phyloP scores from a whole-genome alignment of 1,284 basidiomycete genomes.

The Puccinia sorghi region DNA sequence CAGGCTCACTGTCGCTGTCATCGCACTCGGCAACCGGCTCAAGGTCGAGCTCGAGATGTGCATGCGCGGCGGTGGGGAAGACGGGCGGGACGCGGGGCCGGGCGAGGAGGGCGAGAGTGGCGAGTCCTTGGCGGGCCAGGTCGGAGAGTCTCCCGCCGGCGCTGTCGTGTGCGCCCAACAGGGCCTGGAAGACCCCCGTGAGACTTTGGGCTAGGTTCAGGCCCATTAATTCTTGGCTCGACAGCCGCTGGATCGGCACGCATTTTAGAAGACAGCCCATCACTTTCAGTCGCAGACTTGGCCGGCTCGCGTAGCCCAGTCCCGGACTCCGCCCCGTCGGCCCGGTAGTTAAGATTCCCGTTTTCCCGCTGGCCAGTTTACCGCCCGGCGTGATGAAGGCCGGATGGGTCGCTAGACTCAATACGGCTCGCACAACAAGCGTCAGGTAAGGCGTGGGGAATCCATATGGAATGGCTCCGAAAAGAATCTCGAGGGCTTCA shows the following conservation, averaged over 20 bases:
- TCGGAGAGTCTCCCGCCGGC: neutral
- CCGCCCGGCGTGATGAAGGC: neutral
- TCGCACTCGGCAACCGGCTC: neutral
- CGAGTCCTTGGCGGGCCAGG: neutral
- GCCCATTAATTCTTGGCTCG: conserved; percentile 1
- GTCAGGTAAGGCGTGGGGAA: conserved; percentile 27
- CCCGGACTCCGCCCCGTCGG: neutral
- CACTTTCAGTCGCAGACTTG: conserved; percentile 4
- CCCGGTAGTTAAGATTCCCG: neutral
- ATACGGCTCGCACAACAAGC: neutral
- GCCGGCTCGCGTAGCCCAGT: neutral
- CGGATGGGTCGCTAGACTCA: conserved; percentile 16
- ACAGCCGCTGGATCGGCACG: conserved; percentile 10
- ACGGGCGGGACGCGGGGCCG: conserved; percentile 24
- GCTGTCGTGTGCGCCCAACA: neutral
- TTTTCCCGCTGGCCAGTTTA: neutral
- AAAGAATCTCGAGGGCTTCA: conserved; percentile 34
- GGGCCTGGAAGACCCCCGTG: neutral
- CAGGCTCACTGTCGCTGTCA: neutral
- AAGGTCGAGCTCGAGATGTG: conserved; percentile 5
- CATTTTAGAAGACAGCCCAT: conserved; percentile 13
- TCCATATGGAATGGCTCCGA: conserved; percentile 13
- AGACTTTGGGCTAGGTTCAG: conserved; percentile 21
- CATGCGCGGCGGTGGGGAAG: conserved; percentile 16
- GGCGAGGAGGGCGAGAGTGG: neutral